Base-by-base conservation (phyloP, 192 early-diverging fungal genomes). In the Gryganskiella cystojenkinii region DNA sequence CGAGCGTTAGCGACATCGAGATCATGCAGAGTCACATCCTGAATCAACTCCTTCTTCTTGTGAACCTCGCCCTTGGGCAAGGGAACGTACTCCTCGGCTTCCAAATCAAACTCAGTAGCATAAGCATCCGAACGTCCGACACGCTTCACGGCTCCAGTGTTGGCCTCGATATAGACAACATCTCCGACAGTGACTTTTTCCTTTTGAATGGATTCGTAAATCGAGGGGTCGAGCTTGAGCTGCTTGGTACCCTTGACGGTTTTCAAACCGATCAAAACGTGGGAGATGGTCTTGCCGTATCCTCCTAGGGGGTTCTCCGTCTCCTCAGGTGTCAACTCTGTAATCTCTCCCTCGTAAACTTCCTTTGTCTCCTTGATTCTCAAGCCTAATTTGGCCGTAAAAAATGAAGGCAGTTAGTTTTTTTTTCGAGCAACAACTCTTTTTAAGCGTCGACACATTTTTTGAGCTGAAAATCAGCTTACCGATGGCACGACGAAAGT, bases 291-390 rank as follows among this genome's bases (percentile, higher is more conserved):
- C 84, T 98, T 99, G 35, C 94, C 93, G 80, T 99, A 99, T 17
- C 98, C 98, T 63, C 98, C 96, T 20, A 99, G 86, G 34, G 95
- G 96, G 82, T 99, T 97, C 83, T 99, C 98, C 24, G 94, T 94
- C 83, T 99, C 98, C 59, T 96, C 98, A 35, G 97, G 96, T 20
- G 94, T 94, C 35, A 99, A 83, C 70, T 99, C 96, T 0, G 95
- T 98, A 25, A 99, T 95, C 81, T 99, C 98, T 57, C 98, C 98
- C 81, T 99, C 98, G 70, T 99, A 99, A 0, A 99, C 98, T 82
- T 99, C 96, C 82, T 98, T 99, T 27, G 95, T 95, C 68, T 99
- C 98, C 83, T 98, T 98, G 81, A 98, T 95, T 34, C 96, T 90
- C 54, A 99, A 83, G 25, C 94, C 94, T 89, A 73, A 27, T 22